Evolutionary conservation across 768 basidiomycete species (phyloP).

Genomic region (Collybia nuda): DNA sequence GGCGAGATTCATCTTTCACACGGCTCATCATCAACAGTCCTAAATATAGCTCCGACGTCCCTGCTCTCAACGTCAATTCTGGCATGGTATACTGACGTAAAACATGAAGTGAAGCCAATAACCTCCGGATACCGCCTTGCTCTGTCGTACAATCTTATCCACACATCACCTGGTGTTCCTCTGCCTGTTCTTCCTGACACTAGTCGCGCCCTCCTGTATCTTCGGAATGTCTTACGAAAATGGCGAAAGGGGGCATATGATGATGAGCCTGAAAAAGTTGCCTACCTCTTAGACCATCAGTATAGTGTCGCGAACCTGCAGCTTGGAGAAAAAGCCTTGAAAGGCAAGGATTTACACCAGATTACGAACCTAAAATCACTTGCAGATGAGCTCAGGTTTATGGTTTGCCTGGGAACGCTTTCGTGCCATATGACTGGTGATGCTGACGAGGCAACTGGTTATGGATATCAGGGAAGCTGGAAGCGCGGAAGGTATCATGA

Average conservation of each 20-base stretch:
- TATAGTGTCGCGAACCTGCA: conserved; percentile 27
- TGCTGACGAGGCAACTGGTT: conserved; percentile 3
- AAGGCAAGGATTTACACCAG: conserved; percentile 19
- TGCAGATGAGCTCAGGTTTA: conserved; percentile 9
- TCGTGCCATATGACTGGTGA: conserved; percentile 1
- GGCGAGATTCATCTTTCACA: conserved; percentile 46
- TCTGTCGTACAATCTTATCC: conserved; percentile 51
- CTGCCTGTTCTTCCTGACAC: conserved; percentile 26
- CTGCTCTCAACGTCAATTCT: conserved; percentile 33
- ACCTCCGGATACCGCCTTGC: conserved; percentile 50
- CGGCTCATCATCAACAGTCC: conserved; percentile 24
- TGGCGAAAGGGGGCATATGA: conserved; percentile 30
- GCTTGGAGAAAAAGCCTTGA: conserved; percentile 11
- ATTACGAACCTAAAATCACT: conserved; percentile 8
- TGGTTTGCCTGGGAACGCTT: conserved; percentile 10
- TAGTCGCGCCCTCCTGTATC: conserved; percentile 11
- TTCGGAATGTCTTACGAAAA: conserved; percentile 32
- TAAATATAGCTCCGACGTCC: conserved; percentile 35
- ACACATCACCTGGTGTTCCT: conserved; percentile 28
- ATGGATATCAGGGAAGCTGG: background rate
- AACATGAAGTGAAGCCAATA: conserved; percentile 48
- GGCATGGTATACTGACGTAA: conserved; percentile 55
- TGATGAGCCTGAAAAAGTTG: conserved; percentile 18
- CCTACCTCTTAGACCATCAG: conserved; percentile 33
- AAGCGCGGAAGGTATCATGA: conserved; percentile 5